Base-by-base conservation (phyloP, 768 basidiomycete species). In the Cytidiella melzeri region DNA sequence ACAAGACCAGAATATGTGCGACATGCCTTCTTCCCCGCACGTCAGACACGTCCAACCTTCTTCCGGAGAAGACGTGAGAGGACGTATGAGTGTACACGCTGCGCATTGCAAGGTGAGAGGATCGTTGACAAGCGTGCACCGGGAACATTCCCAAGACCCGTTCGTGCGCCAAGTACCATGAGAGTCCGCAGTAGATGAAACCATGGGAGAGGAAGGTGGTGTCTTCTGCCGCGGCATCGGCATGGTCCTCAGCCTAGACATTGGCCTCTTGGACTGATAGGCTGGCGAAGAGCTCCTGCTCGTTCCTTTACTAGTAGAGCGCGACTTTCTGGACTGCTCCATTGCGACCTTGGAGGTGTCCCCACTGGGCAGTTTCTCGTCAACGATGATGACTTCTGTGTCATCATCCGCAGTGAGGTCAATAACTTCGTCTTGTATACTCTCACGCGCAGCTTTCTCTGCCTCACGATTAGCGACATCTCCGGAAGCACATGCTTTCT, bases 1-100 rank as follows among this genome's bases (percentile, higher is more conserved):
- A 69, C 92, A 93, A 42, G 80, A 83, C 88, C 86, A 92, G 52
- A 80, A 75, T 19, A 81, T 73, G 53, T 77, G 75, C 2, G 76
- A 73, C 63, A 81, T 84, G 21, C 75, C 80, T 27, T 60, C 63
- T 61, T 84, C 78, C 20, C 81, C 79, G 54, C 88, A 92, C 19
- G 70, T 66, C 10, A 69, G 62, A 60, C 88, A 92, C 19, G 69
- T 69, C 88, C 89, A 92, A 2, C 76, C 78, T 43, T 9, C 40
- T 37, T 20, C 26, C 9, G 25, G 39, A 24, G 12, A 25, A 20
- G 43, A 9, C 23, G 15, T 45, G 20, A 47, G 56, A 4, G 77
- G 74, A 44, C 70, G 64, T 34, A 67, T 53, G 6, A 69, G 52
- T 15, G 66, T 56, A 55, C 90, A 92, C 4, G 78, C 84, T 11